phyloP scores from a whole-genome alignment of 306 rosid species.

The Ochetophila trinervis region DNA sequence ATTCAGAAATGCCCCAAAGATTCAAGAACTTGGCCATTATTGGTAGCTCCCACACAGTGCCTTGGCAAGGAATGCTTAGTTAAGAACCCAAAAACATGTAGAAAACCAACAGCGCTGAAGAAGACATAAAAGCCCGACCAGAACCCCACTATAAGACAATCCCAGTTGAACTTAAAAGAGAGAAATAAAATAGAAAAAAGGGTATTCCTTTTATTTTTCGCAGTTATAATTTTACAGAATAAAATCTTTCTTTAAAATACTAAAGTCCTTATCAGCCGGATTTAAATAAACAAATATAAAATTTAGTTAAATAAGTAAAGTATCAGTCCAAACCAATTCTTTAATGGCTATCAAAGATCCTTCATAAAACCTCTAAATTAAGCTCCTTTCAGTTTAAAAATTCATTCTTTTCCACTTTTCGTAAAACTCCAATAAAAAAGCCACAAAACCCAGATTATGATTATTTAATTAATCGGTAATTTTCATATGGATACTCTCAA shows the following conservation, averaged over 20 bases:
- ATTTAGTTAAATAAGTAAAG: conserved; percentile 36
- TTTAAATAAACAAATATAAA: conserved; percentile 26
- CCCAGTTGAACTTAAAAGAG: conserved; percentile 29
- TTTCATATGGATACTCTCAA: conserved; percentile 15
- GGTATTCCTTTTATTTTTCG: conserved; percentile 4
- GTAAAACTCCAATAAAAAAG: conserved; percentile 24
- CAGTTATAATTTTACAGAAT: conserved; percentile 31
- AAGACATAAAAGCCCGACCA: conserved; percentile 39
- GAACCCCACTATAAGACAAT: conserved; percentile 46
- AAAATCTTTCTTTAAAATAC: conserved; percentile 33
- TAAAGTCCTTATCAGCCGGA: conserved; percentile 50
- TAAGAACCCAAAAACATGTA: conserved; percentile 30
- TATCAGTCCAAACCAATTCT: conserved; percentile 56
- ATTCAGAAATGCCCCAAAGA: conserved; percentile 36
- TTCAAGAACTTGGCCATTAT: conserved; percentile 28
- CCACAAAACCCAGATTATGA: conserved; percentile 19
- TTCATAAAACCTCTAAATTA: conserved; percentile 38
- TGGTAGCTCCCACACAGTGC: conserved; percentile 33
- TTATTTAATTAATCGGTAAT: conserved; percentile 25
- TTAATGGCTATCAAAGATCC: conserved; percentile 40
- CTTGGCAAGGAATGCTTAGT: conserved; percentile 12
- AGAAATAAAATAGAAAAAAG: neutral
- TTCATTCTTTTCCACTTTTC: conserved; percentile 32
- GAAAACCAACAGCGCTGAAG: conserved; percentile 22
- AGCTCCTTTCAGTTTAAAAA: conserved; percentile 27